A percentile compares a stretch with the other conserved stretches of the same genome.
Conservation (phyloP, 2,329 filamentous ascomycete species). For the Fusarium sp. region DNA sequence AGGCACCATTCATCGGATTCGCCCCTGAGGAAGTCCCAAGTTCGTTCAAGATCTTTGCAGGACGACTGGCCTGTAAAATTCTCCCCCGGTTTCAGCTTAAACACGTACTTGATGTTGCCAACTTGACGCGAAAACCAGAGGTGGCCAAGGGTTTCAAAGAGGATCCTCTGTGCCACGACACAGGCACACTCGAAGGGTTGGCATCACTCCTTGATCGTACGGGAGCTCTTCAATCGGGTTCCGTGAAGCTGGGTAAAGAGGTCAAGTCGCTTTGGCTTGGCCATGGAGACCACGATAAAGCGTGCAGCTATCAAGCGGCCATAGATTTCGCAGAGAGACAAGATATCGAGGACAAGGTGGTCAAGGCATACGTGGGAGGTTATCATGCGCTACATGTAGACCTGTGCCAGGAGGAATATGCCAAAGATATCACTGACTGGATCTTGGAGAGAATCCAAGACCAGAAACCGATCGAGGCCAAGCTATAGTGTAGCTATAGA, state of each 20-base stretch:
- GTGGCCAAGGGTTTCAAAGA: constrained; percentile 70
- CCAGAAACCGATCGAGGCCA: constrained; percentile 48
- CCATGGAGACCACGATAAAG: constrained; percentile 81
- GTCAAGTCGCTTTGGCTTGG: constrained; percentile 76
- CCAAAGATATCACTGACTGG: constrained; percentile 73
- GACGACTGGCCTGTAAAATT: constrained; percentile 74
- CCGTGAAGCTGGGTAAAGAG: constrained; percentile 61
- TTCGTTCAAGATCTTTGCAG: constrained; percentile 70
- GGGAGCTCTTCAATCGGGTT: constrained; percentile 67
- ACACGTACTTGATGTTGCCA: constrained; percentile 71
- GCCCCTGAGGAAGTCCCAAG: constrained; percentile 73
- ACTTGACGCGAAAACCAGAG: constrained; percentile 75
- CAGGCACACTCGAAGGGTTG: constrained; percentile 85
- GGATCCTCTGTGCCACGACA: constrained; percentile 83
- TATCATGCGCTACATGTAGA: constrained; percentile 81
- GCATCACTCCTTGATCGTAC: constrained; percentile 82
- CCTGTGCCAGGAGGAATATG: constrained; percentile 63
- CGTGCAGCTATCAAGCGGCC: constrained; percentile 74
- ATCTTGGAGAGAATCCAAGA: constrained; percentile 61
- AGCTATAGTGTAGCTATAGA: constrained; percentile 49
- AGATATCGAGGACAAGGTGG: constrained; percentile 73
- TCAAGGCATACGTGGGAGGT: constrained; percentile 80
- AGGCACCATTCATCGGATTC: constrained; percentile 84
- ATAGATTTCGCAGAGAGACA: constrained; percentile 71
- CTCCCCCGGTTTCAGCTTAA: constrained; percentile 75